Evolutionary conservation across 768 basidiomycete species (phyloP).

Genomic region (Boletus edulis): DNA sequence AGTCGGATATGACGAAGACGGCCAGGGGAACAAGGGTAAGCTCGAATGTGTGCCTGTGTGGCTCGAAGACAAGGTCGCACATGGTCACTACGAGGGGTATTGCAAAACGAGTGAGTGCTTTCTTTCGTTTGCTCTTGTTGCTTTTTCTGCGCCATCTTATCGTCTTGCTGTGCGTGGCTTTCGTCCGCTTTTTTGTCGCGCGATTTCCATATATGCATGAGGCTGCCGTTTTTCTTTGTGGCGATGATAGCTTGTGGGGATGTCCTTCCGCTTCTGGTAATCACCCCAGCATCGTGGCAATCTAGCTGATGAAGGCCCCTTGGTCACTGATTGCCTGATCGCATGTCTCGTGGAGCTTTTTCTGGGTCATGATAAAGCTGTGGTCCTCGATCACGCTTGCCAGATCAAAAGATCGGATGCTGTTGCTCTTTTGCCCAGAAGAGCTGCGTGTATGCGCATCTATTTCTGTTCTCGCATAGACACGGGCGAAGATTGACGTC

Average conservation of each 20-base stretch:
- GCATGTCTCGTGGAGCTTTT: background rate
- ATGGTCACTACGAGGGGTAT: slow-evolving; percentile 95
- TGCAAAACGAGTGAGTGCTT: slow-evolving; percentile 87
- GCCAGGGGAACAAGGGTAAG: slow-evolving; percentile 41
- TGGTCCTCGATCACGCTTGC: background rate
- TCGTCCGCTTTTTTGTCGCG: slow-evolving; percentile 7
- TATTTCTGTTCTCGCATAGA: background rate
- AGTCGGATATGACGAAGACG: slow-evolving; percentile 44
- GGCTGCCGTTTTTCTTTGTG: slow-evolving; percentile 1
- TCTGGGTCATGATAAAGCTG: background rate
- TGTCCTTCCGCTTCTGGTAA: slow-evolving; percentile 1
- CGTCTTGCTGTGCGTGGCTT: background rate
- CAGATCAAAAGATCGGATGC: background rate
- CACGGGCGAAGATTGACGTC: background rate
- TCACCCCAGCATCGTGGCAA: background rate
- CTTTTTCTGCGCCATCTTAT: slow-evolving; percentile 6
- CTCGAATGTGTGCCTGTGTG: slow-evolving; percentile 87
- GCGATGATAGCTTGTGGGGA: background rate
- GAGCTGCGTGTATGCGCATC: background rate
- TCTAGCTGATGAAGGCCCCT: background rate
- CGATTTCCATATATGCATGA: slow-evolving; percentile 8
- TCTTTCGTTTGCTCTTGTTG: background rate
- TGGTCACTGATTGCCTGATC: slow-evolving; percentile 3
- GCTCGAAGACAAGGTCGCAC: slow-evolving; percentile 85
- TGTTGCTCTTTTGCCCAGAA: background rate